Conservation (phyloP, 306 rosid species). For the Pyrus communis region DNA sequence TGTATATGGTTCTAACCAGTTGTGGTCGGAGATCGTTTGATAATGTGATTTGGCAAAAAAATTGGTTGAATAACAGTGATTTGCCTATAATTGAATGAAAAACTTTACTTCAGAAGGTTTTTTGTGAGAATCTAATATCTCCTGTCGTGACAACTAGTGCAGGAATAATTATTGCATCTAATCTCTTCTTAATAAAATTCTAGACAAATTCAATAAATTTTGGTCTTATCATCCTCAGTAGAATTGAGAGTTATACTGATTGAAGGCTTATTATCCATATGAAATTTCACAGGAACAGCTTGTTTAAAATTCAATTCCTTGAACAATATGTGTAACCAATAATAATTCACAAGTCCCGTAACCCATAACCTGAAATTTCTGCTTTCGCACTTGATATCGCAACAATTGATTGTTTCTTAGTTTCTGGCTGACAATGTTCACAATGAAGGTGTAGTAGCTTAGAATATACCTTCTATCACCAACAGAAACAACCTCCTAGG, state of each 20-base stretch:
- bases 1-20: background rate
- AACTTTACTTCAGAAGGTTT: background rate
- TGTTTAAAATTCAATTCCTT: background rate
- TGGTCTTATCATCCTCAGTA: background rate
- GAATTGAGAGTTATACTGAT: background rate
- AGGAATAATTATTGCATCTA: background rate
- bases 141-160: background rate
- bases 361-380: background rate
- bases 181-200: background rate
- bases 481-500: background rate
- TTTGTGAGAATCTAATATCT: background rate
- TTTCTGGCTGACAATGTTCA: background rate
- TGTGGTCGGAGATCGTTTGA: background rate
- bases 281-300: background rate
- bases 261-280: background rate
- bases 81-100: background rate
- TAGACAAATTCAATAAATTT: background rate
- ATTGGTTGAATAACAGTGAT: background rate
- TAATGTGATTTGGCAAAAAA: background rate
- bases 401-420: background rate
- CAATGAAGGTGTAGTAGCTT: background rate
- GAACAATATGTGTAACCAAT: background rate
- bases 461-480: background rate
- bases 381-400: background rate
- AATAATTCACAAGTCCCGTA: background rate